Conservation (phyloP, 2,329 filamentous ascomycete genomes). For the Aspergillus sp. region DNA sequence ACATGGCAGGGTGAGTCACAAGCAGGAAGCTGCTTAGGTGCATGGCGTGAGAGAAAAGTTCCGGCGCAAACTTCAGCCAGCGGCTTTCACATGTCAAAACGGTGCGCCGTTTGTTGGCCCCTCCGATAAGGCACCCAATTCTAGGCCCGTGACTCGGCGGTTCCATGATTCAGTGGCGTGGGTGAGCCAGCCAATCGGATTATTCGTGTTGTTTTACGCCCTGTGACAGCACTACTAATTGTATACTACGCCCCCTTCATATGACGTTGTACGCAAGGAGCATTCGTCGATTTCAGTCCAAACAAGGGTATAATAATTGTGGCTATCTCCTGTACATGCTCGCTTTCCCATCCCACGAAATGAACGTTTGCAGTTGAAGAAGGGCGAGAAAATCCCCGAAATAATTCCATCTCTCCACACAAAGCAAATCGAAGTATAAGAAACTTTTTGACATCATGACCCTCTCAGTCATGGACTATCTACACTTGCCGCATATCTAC, state of each 20-base stretch:
- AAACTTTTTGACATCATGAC: not conserved
- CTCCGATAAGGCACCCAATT: slow-evolving; percentile 1
- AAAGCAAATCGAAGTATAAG: not conserved
- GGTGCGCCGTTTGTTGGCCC: not conserved
- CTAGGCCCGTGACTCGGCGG: not conserved
- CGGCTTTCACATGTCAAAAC: slow-evolving; percentile 5
- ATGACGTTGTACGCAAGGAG: not conserved
- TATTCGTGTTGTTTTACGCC: not conserved
- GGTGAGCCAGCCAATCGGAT: too few relatives aligned
- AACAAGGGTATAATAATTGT: not conserved
- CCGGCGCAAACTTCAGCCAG: not conserved
- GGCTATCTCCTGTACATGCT: not conserved
- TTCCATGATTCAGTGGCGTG: too few relatives aligned
- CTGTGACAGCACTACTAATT: not conserved
- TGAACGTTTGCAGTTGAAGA: not conserved
- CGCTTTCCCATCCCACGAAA: not conserved
- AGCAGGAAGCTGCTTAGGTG: not conserved
- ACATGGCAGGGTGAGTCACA: not conserved
- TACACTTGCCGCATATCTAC: not conserved
- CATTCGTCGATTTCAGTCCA: not conserved
- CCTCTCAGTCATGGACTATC: not conserved
- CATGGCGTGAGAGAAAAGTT: not conserved
- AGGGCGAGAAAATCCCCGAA: not conserved
- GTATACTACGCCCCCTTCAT: not conserved
- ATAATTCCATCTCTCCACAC: not conserved